A percentile compares a stretch with the other conserved stretches of the same genome.
phyloP scores from a whole-genome alignment of 805 yeast species.

The Candida awuae region DNA sequence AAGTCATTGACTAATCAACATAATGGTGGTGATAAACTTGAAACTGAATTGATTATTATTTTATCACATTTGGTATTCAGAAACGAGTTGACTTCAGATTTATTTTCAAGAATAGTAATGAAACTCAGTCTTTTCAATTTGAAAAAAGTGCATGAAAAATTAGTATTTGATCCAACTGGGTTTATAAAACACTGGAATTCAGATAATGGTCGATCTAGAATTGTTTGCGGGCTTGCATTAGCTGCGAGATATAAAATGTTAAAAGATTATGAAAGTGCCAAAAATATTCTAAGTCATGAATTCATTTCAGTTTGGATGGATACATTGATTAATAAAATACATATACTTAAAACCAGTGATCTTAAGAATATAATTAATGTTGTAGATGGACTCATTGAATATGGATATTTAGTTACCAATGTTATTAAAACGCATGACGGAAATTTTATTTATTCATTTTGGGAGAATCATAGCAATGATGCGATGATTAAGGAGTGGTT shows the following conservation, averaged over 20 bases:
- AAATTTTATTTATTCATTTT: constrained; percentile 18
- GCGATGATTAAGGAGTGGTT: constrained; percentile 11
- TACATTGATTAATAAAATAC: constrained; percentile 1
- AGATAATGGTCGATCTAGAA: constrained; percentile 8
- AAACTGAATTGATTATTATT: constrained; percentile 15
- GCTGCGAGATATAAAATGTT: constrained; percentile 21
- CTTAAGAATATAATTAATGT: constrained; percentile 18
- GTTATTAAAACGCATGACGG: constrained; percentile 11
- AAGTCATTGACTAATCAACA: neutral
- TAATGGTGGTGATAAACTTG: constrained; percentile 3
- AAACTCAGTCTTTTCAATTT: constrained; percentile 16
- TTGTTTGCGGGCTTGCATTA: constrained; percentile 17
- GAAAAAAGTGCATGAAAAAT: constrained; percentile 9
- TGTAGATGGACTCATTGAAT: constrained; percentile 11
- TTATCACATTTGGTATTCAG: constrained; percentile 18
- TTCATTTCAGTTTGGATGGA: constrained; percentile 20
- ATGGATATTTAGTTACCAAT: constrained; percentile 9
- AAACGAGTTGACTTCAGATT: constrained; percentile 9
- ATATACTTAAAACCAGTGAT: constrained; percentile 7
- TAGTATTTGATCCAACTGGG: constrained; percentile 7
- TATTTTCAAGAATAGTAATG: constrained; percentile 17
- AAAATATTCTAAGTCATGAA: constrained; percentile 12
- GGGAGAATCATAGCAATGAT: constrained; percentile 22
- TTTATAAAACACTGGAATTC: constrained; percentile 8
- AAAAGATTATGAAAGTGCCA: constrained; percentile 12